phyloP scores from a whole-genome alignment of 169 alveolate genomes.

The Plasmodium berghei region DNA sequence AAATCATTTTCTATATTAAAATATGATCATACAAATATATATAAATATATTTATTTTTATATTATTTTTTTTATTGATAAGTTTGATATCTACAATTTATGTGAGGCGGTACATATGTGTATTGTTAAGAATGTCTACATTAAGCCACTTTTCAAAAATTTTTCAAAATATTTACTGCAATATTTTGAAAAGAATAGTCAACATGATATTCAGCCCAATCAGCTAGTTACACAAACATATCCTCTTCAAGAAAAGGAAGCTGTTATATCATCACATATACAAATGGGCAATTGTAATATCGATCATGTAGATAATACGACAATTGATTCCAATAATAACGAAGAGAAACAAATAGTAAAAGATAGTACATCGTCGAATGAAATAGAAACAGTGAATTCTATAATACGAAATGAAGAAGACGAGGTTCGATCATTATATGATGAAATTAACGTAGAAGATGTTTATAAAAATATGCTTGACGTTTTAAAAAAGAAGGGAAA shows the following conservation, averaged over 20 bases:
- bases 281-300: background rate
- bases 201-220: background rate
- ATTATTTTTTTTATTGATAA: constrained; percentile 59
- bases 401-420: background rate
- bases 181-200: constrained; percentile 10
- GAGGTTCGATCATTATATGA: constrained; percentile 10
- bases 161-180: constrained; percentile 12
- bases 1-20: constrained; percentile 60
- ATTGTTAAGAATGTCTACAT: constrained; percentile 38
- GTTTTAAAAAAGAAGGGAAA: background rate
- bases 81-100: constrained; percentile 23
- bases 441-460: constrained; percentile 10
- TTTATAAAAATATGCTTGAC: constrained; percentile 24
- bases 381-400: too few species aligned
- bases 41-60: constrained; percentile 68
- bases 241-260: background rate
- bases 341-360: background rate
- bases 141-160: constrained; percentile 44
- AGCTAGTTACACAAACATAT: background rate
- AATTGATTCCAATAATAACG: background rate
- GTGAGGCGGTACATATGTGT: constrained; percentile 68
- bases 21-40: constrained; percentile 62
- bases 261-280: too few species aligned
- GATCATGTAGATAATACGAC: background rate
- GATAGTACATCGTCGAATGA: background rate